Conservation (phyloP, 192 early-diverging fungal species). For the Paraglomus brasilianum region DNA sequence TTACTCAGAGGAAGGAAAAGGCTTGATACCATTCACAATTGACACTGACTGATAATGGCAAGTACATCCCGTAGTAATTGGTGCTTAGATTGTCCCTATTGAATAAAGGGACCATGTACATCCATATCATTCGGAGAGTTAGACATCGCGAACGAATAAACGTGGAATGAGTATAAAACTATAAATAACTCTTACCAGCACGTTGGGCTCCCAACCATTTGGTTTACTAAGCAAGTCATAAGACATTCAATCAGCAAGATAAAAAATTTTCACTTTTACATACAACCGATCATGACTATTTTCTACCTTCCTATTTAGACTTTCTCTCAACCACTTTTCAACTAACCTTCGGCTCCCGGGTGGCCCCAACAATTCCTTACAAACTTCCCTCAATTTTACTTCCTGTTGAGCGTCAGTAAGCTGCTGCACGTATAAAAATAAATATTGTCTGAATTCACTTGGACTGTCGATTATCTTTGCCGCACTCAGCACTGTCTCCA, state of each 20-base stretch:
- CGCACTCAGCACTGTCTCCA: constrained; percentile 59
- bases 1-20: background rate
- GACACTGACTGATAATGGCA: constrained; percentile 38
- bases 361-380: constrained; percentile 63
- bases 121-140: no score
- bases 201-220: constrained; percentile 41
- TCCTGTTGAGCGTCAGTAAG: constrained; percentile 64
- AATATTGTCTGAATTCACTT: constrained; percentile 58
- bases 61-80: constrained; percentile 63
- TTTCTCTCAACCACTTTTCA: no score
- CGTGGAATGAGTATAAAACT: no score
- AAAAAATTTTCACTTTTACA: background rate
- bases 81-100: constrained; percentile 61
- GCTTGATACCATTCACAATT: no score
- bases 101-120: constrained; percentile 9
- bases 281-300: no score
- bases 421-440: constrained; percentile 62
- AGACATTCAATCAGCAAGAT: constrained; percentile 21
- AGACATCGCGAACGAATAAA: no score
- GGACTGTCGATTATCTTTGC: constrained; percentile 52
- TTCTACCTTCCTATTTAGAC: no score
- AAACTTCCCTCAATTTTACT: constrained; percentile 64
- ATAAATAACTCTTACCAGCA: background rate
- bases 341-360: constrained; percentile 1
- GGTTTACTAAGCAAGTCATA: constrained; percentile 37